Evolutionary conservation across 75 land plant species (phyloP).

Genomic region (Pinus tabuliformis): DNA sequence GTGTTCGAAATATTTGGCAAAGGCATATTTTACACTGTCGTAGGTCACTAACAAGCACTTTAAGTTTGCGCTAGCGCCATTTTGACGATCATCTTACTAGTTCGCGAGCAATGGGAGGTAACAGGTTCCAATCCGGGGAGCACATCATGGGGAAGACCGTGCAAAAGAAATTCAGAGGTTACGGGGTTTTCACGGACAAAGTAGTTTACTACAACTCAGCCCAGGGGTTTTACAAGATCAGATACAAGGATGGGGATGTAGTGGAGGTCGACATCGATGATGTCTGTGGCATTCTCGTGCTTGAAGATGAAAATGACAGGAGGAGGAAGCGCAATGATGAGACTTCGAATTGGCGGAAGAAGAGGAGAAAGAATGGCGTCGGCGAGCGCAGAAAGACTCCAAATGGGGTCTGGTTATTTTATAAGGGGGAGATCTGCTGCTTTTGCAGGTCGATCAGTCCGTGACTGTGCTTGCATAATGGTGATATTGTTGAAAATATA

Average conservation of each 20-base stretch:
- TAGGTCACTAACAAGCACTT: no score
- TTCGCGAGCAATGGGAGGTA: background rate
- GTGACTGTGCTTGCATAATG: no score
- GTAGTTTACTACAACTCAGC: slow-evolving; percentile 45
- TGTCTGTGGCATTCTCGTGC: slow-evolving; percentile 19
- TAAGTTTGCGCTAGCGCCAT: no score
- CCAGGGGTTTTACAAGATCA: slow-evolving; percentile 41
- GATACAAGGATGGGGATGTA: slow-evolving; percentile 70
- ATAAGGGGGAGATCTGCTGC: no score
- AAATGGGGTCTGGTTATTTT: no score
- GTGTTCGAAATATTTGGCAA: no score
- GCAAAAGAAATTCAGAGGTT: slow-evolving; percentile 38
- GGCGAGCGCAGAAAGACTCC: background rate
- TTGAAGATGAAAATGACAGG: background rate
- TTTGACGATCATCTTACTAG: no score
- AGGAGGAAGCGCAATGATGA: background rate
- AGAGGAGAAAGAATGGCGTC: background rate
- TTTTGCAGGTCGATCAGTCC: no score
- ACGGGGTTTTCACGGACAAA: slow-evolving; percentile 43
- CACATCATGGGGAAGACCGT: slow-evolving; percentile 55
- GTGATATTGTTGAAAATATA: no score
- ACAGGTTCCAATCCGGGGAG: slow-evolving; percentile 15
- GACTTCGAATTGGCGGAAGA: slow-evolving; percentile 6
- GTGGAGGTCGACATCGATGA: slow-evolving; percentile 56
- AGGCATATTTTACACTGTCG: no score